Evolutionary conservation across 352 stramenopile genomes (phyloP).

Genomic region (Phytophthora ramorum): DNA sequence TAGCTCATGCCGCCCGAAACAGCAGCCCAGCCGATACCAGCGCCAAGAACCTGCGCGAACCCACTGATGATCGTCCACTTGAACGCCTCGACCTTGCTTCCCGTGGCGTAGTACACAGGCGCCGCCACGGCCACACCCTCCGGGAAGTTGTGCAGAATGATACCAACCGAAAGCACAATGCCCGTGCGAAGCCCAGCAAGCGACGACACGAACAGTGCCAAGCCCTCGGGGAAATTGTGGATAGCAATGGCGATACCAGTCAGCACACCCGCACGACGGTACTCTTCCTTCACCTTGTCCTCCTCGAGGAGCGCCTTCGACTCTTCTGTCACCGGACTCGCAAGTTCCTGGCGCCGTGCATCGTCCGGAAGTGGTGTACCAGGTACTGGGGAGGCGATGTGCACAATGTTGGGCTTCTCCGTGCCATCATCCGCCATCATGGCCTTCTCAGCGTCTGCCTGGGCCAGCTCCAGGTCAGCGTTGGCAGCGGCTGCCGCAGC

Average conservation of each 20-base stretch:
- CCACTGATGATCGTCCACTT: conserved; percentile 91
- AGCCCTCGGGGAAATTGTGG: conserved; percentile 98
- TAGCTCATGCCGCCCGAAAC: conserved; percentile 63
- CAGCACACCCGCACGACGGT: conserved; percentile 88
- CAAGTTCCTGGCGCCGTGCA: conserved; percentile 18
- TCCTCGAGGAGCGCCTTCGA: conserved; percentile 23
- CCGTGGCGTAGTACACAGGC: conserved; percentile 97
- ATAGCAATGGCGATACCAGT: conserved; percentile 96
- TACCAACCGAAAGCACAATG: conserved; percentile 93
- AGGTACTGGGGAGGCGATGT: conserved; percentile 25
- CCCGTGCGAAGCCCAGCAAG: conserved; percentile 91
- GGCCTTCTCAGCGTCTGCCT: conserved; percentile 19
- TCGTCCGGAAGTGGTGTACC: conserved; percentile 38
- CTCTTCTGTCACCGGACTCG: conserved; percentile 36
- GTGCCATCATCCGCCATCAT: conserved; percentile 14
- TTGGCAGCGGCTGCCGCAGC: conserved; percentile 12
- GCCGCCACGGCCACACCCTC: conserved; percentile 96
- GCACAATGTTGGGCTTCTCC: conserved; percentile 33
- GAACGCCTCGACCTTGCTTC: conserved; percentile 92
- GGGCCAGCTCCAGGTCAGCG: conserved; percentile 19
- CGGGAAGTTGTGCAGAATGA: conserved; percentile 98
- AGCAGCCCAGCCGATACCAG: conserved; percentile 71
- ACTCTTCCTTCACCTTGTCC: conserved; percentile 48
- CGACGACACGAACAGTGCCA: conserved; percentile 95
- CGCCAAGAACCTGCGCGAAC: conserved; percentile 92